phyloP scores from a whole-genome alignment of 1,284 basidiomycete species.

The Bjerkandera adusta region DNA sequence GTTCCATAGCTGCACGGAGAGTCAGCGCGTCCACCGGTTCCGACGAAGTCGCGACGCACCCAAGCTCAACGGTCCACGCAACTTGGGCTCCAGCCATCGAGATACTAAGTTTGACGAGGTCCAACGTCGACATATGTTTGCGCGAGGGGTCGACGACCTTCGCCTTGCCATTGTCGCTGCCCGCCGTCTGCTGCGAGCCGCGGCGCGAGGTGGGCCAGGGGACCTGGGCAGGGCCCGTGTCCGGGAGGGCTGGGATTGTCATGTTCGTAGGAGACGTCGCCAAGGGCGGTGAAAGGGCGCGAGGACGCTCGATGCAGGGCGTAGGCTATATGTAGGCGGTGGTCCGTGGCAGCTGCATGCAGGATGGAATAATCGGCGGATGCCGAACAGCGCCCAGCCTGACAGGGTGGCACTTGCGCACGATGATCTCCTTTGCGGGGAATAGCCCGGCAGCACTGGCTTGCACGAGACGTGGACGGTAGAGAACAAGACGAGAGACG shows the following conservation, averaged over 20 bases:
- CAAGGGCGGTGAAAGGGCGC: constrained; percentile 8
- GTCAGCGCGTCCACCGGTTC: neutral
- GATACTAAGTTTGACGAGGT: constrained; percentile 73
- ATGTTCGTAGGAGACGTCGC: constrained; percentile 22
- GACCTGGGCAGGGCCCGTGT: constrained; percentile 67
- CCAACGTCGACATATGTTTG: constrained; percentile 59
- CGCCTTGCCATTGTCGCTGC: constrained; percentile 15
- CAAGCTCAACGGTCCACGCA: constrained; percentile 89
- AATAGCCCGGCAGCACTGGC: too few species aligned
- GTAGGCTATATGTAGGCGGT: constrained; percentile 11
- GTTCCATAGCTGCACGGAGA: constrained; percentile 76
- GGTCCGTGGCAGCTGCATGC: constrained; percentile 8
- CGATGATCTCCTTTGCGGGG: neutral
- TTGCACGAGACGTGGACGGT: neutral
- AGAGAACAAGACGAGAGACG: neutral
- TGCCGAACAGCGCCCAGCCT: constrained; percentile 8
- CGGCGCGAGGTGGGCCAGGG: constrained; percentile 65
- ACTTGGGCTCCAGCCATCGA: constrained; percentile 93
- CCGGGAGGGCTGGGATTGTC: constrained; percentile 54
- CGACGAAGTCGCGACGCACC: constrained; percentile 44
- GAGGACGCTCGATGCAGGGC: neutral
- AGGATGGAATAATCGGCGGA: constrained; percentile 11
- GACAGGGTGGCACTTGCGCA: neutral
- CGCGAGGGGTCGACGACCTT: constrained; percentile 19
- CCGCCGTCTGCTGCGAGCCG: constrained; percentile 4